Base-by-base conservation (phyloP, 495 filamentous ascomycete species). In the Beverwykella pulmonaria region DNA sequence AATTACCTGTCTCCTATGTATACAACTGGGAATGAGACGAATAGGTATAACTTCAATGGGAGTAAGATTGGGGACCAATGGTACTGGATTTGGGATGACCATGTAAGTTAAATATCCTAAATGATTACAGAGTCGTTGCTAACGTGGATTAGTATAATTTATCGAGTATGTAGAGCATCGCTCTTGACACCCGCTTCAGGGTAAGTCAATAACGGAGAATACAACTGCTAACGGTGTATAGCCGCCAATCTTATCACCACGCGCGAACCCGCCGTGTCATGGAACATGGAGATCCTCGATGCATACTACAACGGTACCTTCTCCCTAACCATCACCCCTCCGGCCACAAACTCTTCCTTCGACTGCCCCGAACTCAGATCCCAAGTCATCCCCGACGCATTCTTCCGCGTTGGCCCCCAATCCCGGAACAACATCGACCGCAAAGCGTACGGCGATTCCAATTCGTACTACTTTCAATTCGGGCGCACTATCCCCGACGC, bases 231-330 rank as follows among this genome's bases (percentile, higher is more conserved):
- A 59, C 15, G 23, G 25, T 25, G 36, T 48, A 14, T 30, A 55
- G 56, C 36, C 14, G 34, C 23, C 36, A 59, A 59, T 23, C 44
- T 46, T 29, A 7, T 59, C 36, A 59, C 56, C 36, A 58, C 55
- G 12, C 30, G 22, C 23, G 6, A 41, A 25, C 55, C 55, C 20
- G 34, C n/a, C 22, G 30, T 47, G 12, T 27, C 36, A n/a, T 59
- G 56, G 56, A 15, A 59, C 12, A 59, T 59, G 56, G 56, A 59
- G 32, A 34, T 59, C 56, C 36, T 47, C 23, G 56, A 59, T 39
- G 36, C 56, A 10, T 59, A 59, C 56, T 59, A 59, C 56, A 59
- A 59, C 56, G 56, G 56, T 15, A 22, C 8, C 20, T 59, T 47
- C 41, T 59, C 56, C 1, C 10, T 59, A 2, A 59, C 41, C 36